phyloP scores from a whole-genome alignment of 177 flowering plant genomes.

The Vitis hybrid region DNA sequence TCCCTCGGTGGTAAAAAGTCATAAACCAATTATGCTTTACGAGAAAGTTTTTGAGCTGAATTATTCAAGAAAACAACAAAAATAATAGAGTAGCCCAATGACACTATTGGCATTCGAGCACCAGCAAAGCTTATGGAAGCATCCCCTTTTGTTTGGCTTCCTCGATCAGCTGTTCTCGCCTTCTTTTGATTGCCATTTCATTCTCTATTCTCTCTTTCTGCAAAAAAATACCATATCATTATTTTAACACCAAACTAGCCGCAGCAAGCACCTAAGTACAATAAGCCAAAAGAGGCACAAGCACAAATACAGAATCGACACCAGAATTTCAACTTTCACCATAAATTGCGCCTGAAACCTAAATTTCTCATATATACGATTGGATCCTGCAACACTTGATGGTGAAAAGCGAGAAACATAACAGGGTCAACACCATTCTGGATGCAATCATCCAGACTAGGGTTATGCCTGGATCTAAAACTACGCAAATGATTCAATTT shows the following conservation, averaged over 20 bases:
- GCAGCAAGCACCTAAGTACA: neutral
- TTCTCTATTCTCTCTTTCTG: constrained; percentile 72
- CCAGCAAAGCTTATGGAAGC: constrained; percentile 30
- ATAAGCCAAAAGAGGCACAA: neutral
- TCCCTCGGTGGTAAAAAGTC: no score
- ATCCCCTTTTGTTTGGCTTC: constrained; percentile 55
- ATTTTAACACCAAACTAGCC: neutral
- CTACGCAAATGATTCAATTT: no score
- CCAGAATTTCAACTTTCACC: no score
- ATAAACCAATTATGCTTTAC: no score
- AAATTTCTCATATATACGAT: no score
- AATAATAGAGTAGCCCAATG: neutral
- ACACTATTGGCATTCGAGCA: neutral
- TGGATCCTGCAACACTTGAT: no score
- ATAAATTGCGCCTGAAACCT: no score
- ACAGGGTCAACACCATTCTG: no score
- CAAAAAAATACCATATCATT: constrained; percentile 2
- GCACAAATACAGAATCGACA: neutral
- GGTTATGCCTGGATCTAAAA: no score
- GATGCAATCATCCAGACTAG: no score
- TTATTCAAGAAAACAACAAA: neutral
- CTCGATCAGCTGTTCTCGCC: constrained; percentile 56
- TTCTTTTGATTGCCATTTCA: constrained; percentile 67
- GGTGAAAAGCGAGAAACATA: no score
- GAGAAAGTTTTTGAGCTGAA: no score